Conservation (phyloP, 1,139 yeast species). For the Candida dubliniensis region DNA sequence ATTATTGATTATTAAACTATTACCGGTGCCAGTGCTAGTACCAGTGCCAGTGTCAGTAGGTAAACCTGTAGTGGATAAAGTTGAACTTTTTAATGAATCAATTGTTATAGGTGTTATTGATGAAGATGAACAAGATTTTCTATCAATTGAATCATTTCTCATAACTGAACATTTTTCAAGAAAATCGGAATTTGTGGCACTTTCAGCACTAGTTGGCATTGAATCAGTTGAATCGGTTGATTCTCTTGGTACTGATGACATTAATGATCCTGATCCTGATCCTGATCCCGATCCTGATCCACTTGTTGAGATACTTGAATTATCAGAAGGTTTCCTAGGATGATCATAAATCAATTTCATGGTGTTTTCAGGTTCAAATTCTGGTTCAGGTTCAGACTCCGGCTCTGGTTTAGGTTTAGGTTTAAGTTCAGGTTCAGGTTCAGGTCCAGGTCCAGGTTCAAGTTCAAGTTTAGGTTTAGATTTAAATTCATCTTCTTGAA, state of each 20-base stretch:
- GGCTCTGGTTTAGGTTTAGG: too few relatives aligned
- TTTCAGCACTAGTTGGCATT: not conserved
- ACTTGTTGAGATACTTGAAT: not conserved
- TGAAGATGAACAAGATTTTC: slow-evolving; percentile 6
- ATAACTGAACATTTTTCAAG: not conserved
- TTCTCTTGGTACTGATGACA: not conserved
- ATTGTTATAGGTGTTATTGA: not conserved
- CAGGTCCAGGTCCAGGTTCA: not conserved
- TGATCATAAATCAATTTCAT: too few relatives aligned
- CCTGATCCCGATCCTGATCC: not conserved
- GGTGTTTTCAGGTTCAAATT: too few relatives aligned
- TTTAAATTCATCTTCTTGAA: slow-evolving; percentile 25
- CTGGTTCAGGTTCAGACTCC: not conserved
- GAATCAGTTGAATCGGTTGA: slow-evolving; percentile 2
- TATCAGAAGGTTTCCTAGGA: not conserved
- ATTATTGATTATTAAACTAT: too few relatives aligned
- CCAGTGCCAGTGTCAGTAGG: too few relatives aligned
- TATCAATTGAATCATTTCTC: not conserved
- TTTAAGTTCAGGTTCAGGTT: not conserved
- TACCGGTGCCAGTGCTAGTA: too few relatives aligned
- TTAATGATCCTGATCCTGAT: not conserved
- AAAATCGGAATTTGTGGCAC: not conserved
- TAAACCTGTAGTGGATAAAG: too few relatives aligned
- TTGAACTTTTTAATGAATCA: too few relatives aligned
- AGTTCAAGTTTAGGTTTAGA: not conserved